Conservation (phyloP, 1,284 basidiomycete species). For the Ceraceosorus bombacis region DNA sequence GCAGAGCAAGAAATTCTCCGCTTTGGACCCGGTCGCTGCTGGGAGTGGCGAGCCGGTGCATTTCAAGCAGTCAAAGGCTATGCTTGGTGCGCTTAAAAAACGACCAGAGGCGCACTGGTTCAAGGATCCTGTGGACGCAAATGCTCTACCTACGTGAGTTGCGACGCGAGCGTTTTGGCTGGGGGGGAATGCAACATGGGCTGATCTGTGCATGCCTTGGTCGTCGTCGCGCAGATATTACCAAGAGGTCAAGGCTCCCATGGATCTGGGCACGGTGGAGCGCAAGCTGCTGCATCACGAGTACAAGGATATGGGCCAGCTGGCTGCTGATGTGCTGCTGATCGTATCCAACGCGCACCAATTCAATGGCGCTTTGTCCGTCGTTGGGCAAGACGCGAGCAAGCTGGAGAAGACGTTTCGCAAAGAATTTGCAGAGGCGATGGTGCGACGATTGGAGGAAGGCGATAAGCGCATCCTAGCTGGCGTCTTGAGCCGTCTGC, state of each 20-base stretch:
- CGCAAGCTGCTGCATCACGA: constrained; percentile 53
- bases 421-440: constrained; percentile 72
- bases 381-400: constrained; percentile 59
- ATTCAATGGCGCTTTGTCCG: constrained; percentile 61
- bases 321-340: constrained; percentile 72
- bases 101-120: constrained; percentile 71
- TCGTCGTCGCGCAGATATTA: constrained; percentile 57
- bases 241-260: constrained; percentile 80
- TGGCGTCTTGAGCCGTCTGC: constrained; percentile 60
- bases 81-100: constrained; percentile 63
- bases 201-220: too few species aligned
- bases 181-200: too few species aligned
- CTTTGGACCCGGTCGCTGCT: constrained; percentile 25
- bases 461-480: constrained; percentile 74
- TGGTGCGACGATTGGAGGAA: constrained; percentile 66
- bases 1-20: constrained; percentile 3
- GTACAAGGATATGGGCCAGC: constrained; percentile 52
- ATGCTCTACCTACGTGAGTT: constrained; percentile 64
- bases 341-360: constrained; percentile 70
- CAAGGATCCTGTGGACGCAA: constrained; percentile 74
- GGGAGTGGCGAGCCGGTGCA: constrained; percentile 37
- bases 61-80: constrained; percentile 61
- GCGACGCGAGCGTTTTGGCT: too few species aligned
- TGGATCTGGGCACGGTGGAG: constrained; percentile 84
- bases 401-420: constrained; percentile 64